These are phyloP conservation scores for Delphinella strobiligena DNA, from an alignment of 2,329 filamentous ascomycete genomes.

Conservation along the genomic window DNA sequence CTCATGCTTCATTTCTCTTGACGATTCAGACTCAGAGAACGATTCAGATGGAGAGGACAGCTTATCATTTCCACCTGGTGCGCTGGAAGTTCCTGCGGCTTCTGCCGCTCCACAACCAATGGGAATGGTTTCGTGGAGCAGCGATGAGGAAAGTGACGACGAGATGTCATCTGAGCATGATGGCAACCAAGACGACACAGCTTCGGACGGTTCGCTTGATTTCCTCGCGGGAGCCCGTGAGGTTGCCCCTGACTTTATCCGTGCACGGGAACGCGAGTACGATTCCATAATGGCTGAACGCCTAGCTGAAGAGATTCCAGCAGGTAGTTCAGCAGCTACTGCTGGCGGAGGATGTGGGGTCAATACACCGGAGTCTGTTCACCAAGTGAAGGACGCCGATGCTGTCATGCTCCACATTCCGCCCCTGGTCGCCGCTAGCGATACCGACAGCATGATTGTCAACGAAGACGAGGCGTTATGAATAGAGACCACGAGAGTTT, in stretches of 20 bases:
- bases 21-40: slow-evolving; percentile 23
- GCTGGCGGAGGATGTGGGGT: slow-evolving; percentile 38
- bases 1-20: slow-evolving; percentile 28
- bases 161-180: slow-evolving; percentile 14
- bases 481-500: too few species aligned
- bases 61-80: slow-evolving; percentile 13
- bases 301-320: slow-evolving; percentile 35
- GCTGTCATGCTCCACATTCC: too few species aligned
- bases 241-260: slow-evolving; percentile 29
- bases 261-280: slow-evolving; percentile 32
- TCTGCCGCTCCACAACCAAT: slow-evolving; percentile 21
- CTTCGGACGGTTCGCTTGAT: slow-evolving; percentile 29
- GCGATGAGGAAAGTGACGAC: slow-evolving; percentile 15
- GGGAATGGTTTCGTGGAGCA: slow-evolving; percentile 15
- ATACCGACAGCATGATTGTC: too few species aligned
- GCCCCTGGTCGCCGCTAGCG: too few species aligned
- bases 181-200: slow-evolving; percentile 19
- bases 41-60: slow-evolving; percentile 24
- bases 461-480: too few species aligned
- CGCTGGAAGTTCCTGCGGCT: slow-evolving; percentile 14
- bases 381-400: too few species aligned
- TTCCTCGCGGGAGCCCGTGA: slow-evolving; percentile 32
- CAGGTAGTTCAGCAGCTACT: slow-evolving; percentile 36
- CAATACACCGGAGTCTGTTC: slow-evolving; percentile 27
- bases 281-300: slow-evolving; percentile 35